Evolutionary conservation across 208 protist species (phyloP), one percentile per base, ranked within the genome.

Genomic region (Acanthamoeba castellanii): DNA sequence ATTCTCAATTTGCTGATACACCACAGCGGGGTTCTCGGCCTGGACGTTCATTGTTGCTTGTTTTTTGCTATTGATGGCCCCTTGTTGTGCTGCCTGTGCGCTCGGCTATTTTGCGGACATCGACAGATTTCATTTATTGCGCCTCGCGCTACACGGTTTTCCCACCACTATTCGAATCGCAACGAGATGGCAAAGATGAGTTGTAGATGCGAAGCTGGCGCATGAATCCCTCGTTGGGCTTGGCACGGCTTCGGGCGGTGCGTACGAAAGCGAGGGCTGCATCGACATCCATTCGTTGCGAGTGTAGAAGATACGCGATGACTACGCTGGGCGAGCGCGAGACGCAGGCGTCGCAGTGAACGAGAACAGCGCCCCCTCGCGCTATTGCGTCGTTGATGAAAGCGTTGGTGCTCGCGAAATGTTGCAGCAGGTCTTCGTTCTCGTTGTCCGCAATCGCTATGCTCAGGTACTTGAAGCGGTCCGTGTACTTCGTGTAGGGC

Each of bases 361-460:
- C 81, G n/a, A 88, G 52, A 7, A 88, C 81, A 1, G 45, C 81
- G 27, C 45, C 50, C 13, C 81, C 81, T 61, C 16, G 27, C 47
- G 45, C 45, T 14, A 88, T 32, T n/a, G 81, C 81, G n/a, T 88
- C 81, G 18, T 88, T 42, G 81, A 88, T 88, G 50, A 88, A 88
- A 59, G 47, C 52, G n/a, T 64, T 55, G 42, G 81, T 88, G 6
- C 5, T 18, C 52, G 13, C 81, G 25, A 88, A 61, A 61, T 88
- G 81, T n/a, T 18, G 22, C 7, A 25, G 14, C 27, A 88, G 42
- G 30, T 88, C 81, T 18, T n/a, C 81, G 16, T 27, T 30, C 42
- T n/a, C n/a, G 27, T 59, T 32, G 50, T 88, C 81, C 27, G 37
- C 47, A 16, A 88, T 25, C 20, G 61, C 81, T 18, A 88, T 61